Evolutionary conservation across 306 rosid genomes (phyloP).

Genomic region (Bauhinia variegata): DNA sequence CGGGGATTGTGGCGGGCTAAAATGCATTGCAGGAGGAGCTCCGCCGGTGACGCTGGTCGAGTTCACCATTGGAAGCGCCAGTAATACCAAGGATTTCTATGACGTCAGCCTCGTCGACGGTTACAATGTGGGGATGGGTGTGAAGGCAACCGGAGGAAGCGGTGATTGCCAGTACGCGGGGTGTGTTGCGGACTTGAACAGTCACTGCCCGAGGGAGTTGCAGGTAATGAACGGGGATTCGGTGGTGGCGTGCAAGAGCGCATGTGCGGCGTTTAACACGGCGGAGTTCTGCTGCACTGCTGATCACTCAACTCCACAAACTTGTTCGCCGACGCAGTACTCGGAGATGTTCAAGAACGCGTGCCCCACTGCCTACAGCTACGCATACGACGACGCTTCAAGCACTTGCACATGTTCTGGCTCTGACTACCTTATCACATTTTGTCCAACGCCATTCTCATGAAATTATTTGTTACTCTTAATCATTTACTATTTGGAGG

Average conservation of each 20-base stretch:
- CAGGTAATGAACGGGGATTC: conserved; percentile 44
- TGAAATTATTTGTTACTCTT: background rate
- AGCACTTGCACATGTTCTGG: conserved; percentile 86
- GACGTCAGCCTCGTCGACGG: conserved; percentile 93
- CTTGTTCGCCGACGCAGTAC: conserved; percentile 75
- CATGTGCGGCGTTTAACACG: conserved; percentile 70
- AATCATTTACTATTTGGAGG: too few relatives aligned
- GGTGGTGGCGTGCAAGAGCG: conserved; percentile 88
- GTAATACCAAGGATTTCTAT: conserved; percentile 65
- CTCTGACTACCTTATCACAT: conserved; percentile 67
- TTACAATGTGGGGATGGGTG: conserved; percentile 80
- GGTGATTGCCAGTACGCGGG: conserved; percentile 94
- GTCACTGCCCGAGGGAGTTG: conserved; percentile 63
- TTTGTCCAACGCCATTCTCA: conserved; percentile 58
- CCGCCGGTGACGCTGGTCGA: conserved; percentile 77
- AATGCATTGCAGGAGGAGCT: conserved; percentile 58
- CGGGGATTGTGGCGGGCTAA: conserved; percentile 68
- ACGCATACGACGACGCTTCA: conserved; percentile 88
- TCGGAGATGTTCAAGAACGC: conserved; percentile 82
- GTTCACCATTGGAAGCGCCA: conserved; percentile 52
- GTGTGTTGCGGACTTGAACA: conserved; percentile 67
- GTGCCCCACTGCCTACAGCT: conserved; percentile 87
- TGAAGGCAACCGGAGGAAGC: conserved; percentile 65
- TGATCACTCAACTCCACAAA: conserved; percentile 68
- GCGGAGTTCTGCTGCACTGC: conserved; percentile 84